Base-by-base conservation (phyloP, 352 stramenopile species). In the Globisporangium okanoganense region DNA sequence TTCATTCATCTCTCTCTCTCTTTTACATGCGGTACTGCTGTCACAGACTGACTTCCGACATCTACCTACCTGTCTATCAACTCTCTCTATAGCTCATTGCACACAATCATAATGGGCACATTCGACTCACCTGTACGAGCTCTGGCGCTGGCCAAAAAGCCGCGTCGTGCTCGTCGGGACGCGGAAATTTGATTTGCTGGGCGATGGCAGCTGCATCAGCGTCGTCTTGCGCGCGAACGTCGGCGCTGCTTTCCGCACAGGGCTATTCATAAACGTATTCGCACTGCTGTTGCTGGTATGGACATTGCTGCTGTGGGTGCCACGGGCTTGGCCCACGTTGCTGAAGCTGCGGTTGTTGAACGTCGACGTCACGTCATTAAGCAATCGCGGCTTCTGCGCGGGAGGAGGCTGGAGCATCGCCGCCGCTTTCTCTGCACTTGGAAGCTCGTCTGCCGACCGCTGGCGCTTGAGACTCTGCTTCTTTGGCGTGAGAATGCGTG, bases 401-500 rank as follows among this genome's bases (percentile, higher is more conserved):
- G 48, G 58, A 33, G 73, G 57, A 18, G 70, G 64, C 16, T 73
- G 61, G 29, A 33, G 29, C 29, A 3, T 6, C 29, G 29, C 29
- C n/a, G 44, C 40, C 20, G 49, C 64, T 49, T 85, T 86, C 66
- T 87, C 82, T 0, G 70, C 76, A 31, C 73, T 88, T 58, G 71
- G 70, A 22, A 29, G 40, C 20, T 65, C 57, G 25, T 88, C 79
- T 50, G 67, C 67, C 33, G 62, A 49, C 27, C 82, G 76, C 58
- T 50, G 50, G 43, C 82, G 72, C 66, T 92, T 92, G 55, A 87
- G 56, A 0, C 75, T 70, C 27, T 73, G 58, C 50, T 87, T 87
- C n/a, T 74, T 78, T 18, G 80, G 82, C 24, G 82, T 88, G 8
- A 61, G 61, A 22, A 90, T 69, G 36, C 67, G 73, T 22, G 62